Percentiles rank a stretch among this genome's conserved stretches.
Evolutionary conservation across 352 stramenopile species (phyloP).

Genomic region (Elongisporangium anandrum): DNA sequence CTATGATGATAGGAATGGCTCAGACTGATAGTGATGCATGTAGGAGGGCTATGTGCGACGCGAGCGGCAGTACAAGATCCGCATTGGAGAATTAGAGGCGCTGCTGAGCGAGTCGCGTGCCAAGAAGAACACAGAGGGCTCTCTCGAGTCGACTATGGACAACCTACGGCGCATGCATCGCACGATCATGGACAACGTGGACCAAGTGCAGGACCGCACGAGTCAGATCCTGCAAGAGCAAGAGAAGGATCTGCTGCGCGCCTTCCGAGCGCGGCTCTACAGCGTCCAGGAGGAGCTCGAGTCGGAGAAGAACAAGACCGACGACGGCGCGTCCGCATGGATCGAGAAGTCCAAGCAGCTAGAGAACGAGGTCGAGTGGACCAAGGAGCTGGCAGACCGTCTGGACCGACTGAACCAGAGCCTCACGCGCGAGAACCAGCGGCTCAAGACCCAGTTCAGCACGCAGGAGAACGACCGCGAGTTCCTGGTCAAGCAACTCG

Average conservation of each 20-base stretch:
- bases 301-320: conserved; percentile 89
- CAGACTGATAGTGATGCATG: background rate
- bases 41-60: conserved; percentile 85
- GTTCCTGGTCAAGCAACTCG: conserved; percentile 91
- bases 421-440: conserved; percentile 83
- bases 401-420: conserved; percentile 90
- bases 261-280: conserved; percentile 89
- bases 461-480: conserved; percentile 93
- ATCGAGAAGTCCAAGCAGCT: conserved; percentile 90
- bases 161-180: conserved; percentile 81
- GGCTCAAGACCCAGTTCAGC: conserved; percentile 89
- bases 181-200: conserved; percentile 86
- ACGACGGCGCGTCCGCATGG: conserved; percentile 86
- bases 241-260: conserved; percentile 87
- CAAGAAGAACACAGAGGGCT: conserved; percentile 67
- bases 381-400: conserved; percentile 86
- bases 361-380: conserved; percentile 87
- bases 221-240: conserved; percentile 90
- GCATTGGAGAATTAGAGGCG: conserved; percentile 77
- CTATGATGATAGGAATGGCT: background rate
- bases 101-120: conserved; percentile 58
- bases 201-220: conserved; percentile 88
- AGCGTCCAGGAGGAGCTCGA: conserved; percentile 92
- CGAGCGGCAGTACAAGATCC: conserved; percentile 85
- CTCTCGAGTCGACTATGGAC: conserved; percentile 72